These are phyloP conservation scores for Penicillium glabrum DNA, from an alignment of 2,329 filamentous ascomycete species.

Conservation along the genomic window DNA sequence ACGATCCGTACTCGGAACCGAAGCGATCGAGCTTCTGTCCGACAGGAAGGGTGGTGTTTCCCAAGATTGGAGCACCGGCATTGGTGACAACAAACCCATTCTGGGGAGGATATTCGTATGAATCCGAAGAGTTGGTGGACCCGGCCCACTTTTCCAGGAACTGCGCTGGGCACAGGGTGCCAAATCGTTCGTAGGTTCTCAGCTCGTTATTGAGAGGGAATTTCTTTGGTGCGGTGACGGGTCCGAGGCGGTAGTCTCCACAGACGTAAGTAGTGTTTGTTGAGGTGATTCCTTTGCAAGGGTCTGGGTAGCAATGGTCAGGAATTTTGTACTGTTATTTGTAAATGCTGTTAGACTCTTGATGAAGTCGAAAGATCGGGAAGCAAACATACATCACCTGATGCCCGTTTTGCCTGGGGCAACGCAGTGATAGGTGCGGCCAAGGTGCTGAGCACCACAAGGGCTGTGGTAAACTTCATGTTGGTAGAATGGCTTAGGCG, in stretches of 20 bases:
- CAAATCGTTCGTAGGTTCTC: conserved; percentile 41
- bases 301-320: conserved; percentile 20
- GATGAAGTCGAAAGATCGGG: not conserved
- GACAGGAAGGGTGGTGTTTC: conserved; percentile 40
- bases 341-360: not conserved
- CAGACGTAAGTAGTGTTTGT: conserved; percentile 35
- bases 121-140: not conserved
- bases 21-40: conserved; percentile 52
- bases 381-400: not conserved
- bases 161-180: conserved; percentile 41
- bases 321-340: conserved; percentile 6
- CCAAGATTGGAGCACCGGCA: conserved; percentile 39
- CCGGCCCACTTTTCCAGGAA: conserved; percentile 32
- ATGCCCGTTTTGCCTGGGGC: not conserved
- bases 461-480: not conserved
- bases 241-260: conserved; percentile 41
- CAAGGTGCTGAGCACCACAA: not conserved
- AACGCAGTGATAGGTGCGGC: not conserved
- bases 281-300: conserved; percentile 35
- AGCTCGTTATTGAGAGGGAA: conserved; percentile 33
- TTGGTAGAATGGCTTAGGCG: not conserved
- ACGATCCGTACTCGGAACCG: conserved; percentile 47
- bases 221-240: conserved; percentile 31
- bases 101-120: conserved; percentile 40
- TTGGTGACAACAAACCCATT: conserved; percentile 46